A percentile compares a stretch with the other conserved stretches of the same genome.
Conservation (phyloP, 768 basidiomycete species). For the Collybia sordida region DNA sequence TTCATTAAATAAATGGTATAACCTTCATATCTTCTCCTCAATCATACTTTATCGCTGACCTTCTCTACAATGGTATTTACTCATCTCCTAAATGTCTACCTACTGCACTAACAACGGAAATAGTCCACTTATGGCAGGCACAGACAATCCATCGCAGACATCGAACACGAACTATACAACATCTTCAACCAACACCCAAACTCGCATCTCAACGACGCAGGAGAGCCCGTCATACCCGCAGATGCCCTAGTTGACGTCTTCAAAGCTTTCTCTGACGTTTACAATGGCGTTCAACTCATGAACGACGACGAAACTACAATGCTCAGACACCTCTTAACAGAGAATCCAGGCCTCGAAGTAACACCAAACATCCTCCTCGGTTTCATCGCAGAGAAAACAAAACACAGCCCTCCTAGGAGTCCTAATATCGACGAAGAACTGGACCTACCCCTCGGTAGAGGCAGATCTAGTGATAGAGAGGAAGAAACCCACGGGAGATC, state of each 20-base stretch:
- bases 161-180: constrained; percentile 65
- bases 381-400: constrained; percentile 65
- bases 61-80: constrained; percentile 6
- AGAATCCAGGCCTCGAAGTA: constrained; percentile 63
- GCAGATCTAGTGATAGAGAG: constrained; percentile 31
- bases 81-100: not conserved
- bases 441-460: constrained; percentile 33
- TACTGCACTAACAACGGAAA: not conserved
- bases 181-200: constrained; percentile 69
- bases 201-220: constrained; percentile 54
- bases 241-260: constrained; percentile 72
- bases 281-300: constrained; percentile 64
- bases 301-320: constrained; percentile 58
- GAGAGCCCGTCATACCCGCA: constrained; percentile 67
- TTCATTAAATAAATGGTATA: constrained; percentile 25
- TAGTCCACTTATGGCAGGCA: constrained; percentile 49
- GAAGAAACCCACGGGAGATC: constrained; percentile 40
- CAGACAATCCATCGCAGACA: constrained; percentile 69
- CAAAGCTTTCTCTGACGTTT: constrained; percentile 57
- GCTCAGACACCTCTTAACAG: constrained; percentile 56
- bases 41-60: not conserved
- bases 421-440: constrained; percentile 35
- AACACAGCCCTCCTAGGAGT: constrained; percentile 40
- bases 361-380: constrained; percentile 65
- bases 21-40: constrained; percentile 10